Base-by-base conservation (phyloP, 1,139 yeast species). In the Yamadazyma sp. region DNA sequence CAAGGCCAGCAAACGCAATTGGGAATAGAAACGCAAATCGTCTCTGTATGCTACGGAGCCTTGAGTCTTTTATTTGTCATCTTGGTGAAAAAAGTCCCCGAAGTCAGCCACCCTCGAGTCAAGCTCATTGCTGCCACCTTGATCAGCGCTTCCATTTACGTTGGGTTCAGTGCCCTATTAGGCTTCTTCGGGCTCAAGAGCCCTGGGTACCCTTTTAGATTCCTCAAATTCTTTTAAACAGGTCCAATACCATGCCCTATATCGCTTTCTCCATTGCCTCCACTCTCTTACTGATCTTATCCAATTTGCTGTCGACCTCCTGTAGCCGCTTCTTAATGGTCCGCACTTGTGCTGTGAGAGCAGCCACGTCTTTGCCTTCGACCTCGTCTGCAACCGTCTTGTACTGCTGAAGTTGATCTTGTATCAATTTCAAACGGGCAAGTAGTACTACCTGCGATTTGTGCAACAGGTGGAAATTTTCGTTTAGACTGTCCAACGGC, bases 21-120 rank as follows among this genome's bases (percentile, higher is more conserved):
- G 44, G 97, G 87, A 5, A 76, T 82, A 27, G 96, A 87, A 61
- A 83, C 94, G n/a, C 95, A 87, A 59, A 73, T 85, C 28, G 62
- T 87, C 37, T 74, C 84, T 4, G 72, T 83, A 33, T 43, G 84
- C 8, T 87, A 85, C 56, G 87, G 84, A 2, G 47, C 71, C 3
- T 64, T 83, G 47, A 73, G 82, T 33, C 59, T 78, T 37, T 53
- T 72, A 29, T 61, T 79, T 18, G 64, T 83, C 29, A 55, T 71
- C 2, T 64, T 84, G 53, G 58, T 78, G 34, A 72, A 73, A 39
- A 74, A 67, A 43, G 67, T 73, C 2, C 81, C 83, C 7, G 59
- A 58, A 11, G 53, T 81, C 37, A 59, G 63, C 36, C 64, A 69
- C 41, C 56, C 69, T 3, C 62, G 70, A 34, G 67, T 72, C 11